Evolutionary conservation across 106 monocot genomes (phyloP).

Genomic region (Dioscorea dumetorum): DNA sequence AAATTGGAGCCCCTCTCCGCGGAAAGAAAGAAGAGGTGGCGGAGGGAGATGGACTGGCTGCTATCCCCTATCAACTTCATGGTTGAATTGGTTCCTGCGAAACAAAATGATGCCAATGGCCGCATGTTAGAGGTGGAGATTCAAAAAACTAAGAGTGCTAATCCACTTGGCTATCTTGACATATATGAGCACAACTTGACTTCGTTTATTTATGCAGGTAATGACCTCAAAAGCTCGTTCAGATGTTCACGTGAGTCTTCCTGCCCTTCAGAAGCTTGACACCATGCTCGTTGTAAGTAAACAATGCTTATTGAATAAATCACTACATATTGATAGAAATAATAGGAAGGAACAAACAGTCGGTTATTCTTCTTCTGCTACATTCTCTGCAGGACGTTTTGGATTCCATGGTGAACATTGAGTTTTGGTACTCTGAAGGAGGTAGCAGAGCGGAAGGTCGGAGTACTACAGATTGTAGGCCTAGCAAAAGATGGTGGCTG

Average conservation of each 20-base stretch:
- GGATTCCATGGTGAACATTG: constrained; percentile 76
- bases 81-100: constrained; percentile 89
- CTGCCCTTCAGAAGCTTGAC: constrained; percentile 95
- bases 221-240: constrained; percentile 90
- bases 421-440: constrained; percentile 86
- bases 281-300: constrained; percentile 78
- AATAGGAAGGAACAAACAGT: no score
- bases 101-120: constrained; percentile 73
- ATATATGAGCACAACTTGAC: not conserved
- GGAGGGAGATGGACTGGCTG: constrained; percentile 90
- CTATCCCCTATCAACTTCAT: constrained; percentile 87
- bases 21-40: constrained; percentile 79
- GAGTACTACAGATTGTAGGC: constrained; percentile 9
- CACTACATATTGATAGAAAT: no score
- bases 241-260: constrained; percentile 76
- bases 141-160: no score
- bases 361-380: no score
- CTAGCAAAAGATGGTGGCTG: constrained; percentile 89
- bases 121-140: constrained; percentile 55
- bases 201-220: constrained; percentile 43
- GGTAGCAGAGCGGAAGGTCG: constrained; percentile 56
- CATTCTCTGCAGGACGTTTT: constrained; percentile 63
- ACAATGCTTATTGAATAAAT: not conserved
- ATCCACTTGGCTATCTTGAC: not conserved
- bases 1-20: constrained; percentile 77